These are phyloP conservation scores for Hypomontagnella submonticulosa DNA, from an alignment of 495 filamentous ascomycete genomes.

Conservation along the genomic window DNA sequence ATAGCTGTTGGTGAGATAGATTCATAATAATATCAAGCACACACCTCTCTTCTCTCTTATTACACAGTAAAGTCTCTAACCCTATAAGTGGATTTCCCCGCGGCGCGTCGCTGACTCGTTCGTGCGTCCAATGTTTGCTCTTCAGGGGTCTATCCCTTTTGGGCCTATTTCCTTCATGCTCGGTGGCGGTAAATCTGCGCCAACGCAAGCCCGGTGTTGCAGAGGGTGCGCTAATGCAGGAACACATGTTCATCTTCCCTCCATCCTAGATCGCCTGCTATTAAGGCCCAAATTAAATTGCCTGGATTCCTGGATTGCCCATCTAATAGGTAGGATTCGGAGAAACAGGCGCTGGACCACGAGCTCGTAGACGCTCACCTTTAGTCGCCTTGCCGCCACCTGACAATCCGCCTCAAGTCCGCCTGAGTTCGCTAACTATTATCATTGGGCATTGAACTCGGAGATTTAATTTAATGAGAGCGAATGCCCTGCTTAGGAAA, in stretches of 20 bases:
- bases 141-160: conserved; percentile 29
- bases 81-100: conserved; percentile 23
- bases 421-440: neutral
- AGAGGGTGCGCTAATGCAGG: conserved; percentile 40
- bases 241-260: conserved; percentile 30
- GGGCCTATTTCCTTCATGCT: conserved; percentile 4
- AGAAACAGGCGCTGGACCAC: conserved; percentile 13
- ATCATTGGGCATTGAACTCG: conserved; percentile 12
- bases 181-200: conserved; percentile 35
- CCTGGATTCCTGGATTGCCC: neutral
- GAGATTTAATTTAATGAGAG: conserved; percentile 2
- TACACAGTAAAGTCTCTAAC: neutral
- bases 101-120: conserved; percentile 38
- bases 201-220: conserved; percentile 30
- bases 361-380: conserved; percentile 25
- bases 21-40: neutral
- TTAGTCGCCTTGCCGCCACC: conserved; percentile 13
- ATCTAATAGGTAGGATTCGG: neutral
- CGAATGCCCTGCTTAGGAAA: conserved; percentile 32
- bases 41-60: neutral
- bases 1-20: neutral
- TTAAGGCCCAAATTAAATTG: conserved; percentile 9
- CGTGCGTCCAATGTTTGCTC: conserved; percentile 33
- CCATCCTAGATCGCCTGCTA: neutral
- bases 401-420: conserved; percentile 8